phyloP scores from a whole-genome alignment of 2,329 filamentous ascomycete genomes.

The Colletotrichum scovillei region DNA sequence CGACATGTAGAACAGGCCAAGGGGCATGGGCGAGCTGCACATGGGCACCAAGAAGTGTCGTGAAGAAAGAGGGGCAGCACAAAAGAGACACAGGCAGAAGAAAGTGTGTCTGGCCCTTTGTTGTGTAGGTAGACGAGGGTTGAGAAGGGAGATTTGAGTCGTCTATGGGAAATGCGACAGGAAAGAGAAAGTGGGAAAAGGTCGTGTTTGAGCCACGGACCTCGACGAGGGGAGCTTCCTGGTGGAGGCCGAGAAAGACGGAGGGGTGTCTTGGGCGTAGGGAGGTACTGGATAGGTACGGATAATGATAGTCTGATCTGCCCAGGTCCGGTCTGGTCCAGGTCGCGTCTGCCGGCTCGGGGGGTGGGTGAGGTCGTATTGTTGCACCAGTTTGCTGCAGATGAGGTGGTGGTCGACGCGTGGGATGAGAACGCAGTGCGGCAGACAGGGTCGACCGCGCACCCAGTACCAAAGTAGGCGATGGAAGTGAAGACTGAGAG shows the following conservation, averaged over 20 bases:
- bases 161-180: constrained; percentile 10
- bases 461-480: not conserved
- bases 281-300: not conserved
- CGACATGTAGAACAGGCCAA: constrained; percentile 34
- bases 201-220: constrained; percentile 7
- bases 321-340: not conserved
- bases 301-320: not conserved
- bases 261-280: not conserved
- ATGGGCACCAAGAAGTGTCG: constrained; percentile 11
- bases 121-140: constrained; percentile 10
- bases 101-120: not conserved
- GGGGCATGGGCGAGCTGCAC: constrained; percentile 26
- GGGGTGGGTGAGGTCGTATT: constrained; percentile 4
- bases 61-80: not conserved
- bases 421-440: constrained; percentile 11
- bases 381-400: constrained; percentile 1
- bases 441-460: not conserved
- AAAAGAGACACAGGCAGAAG: constrained; percentile 1
- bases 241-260: not conserved
- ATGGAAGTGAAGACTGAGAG: not conserved
- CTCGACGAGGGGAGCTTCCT: not conserved
- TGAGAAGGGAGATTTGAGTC: constrained; percentile 20
- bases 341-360: constrained; percentile 12
- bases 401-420: constrained; percentile 14
- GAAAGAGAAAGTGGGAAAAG: not conserved